A percentile compares a stretch with the other conserved stretches of the same genome.
These are phyloP conservation scores for Solanum piurae DNA, from an alignment of 257 asterid species.

Conservation along the genomic window DNA sequence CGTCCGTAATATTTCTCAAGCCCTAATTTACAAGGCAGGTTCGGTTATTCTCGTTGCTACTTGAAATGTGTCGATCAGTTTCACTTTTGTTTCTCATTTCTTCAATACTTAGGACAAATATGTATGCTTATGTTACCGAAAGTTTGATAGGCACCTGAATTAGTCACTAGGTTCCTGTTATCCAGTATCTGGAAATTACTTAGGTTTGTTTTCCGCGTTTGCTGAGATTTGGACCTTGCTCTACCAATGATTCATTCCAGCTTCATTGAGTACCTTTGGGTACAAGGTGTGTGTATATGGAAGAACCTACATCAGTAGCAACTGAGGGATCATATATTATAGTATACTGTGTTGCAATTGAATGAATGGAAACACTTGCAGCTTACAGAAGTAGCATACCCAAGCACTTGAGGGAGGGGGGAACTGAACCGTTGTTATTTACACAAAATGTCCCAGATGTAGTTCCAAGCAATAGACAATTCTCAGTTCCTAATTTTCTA, in stretches of 20 bases:
- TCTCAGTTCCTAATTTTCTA: neutral
- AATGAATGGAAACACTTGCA: neutral
- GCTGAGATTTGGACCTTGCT: neutral
- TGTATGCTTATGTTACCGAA: neutral
- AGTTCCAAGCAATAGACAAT: neutral
- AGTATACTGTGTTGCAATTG: neutral
- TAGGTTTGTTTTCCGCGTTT: neutral
- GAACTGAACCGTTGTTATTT: neutral
- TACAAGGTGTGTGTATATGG: neutral
- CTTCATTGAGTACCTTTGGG: neutral
- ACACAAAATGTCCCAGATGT: neutral
- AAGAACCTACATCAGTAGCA: neutral
- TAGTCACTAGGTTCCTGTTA: neutral
- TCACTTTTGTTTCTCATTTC: neutral
- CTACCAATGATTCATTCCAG: neutral
- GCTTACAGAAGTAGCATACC: neutral
- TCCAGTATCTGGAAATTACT: neutral
- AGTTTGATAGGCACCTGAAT: neutral
- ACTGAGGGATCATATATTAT: neutral
- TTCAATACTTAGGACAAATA: neutral
- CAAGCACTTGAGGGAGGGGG: neutral
- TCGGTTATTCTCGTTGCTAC: neutral
- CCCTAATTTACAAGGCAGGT: constrained; percentile 74
- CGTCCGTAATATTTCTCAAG: constrained; percentile 90
- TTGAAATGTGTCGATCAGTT: neutral